Conservation (phyloP, 2,329 filamentous ascomycete species). For the Colletotrichum tamarilloi region DNA sequence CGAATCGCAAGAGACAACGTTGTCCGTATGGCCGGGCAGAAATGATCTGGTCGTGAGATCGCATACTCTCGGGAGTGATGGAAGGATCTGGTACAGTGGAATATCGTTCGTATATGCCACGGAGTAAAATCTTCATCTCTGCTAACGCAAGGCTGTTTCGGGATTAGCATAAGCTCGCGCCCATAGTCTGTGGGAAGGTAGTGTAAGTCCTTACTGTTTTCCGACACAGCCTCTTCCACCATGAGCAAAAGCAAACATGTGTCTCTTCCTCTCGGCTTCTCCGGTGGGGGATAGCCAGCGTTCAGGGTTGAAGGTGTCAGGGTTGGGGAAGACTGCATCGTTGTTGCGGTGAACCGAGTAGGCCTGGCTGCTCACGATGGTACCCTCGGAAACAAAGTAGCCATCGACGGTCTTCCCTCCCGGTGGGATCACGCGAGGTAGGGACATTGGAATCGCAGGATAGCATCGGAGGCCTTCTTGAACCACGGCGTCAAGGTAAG, state of each 20-base stretch:
- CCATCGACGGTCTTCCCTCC: constrained; percentile 67
- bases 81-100: not conserved
- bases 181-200: constrained; percentile 38
- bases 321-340: constrained; percentile 77
- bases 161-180: not conserved
- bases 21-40: constrained; percentile 23
- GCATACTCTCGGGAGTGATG: constrained; percentile 20
- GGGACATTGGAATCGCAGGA: constrained; percentile 73
- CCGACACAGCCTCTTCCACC: constrained; percentile 74
- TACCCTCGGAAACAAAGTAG: constrained; percentile 61
- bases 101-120: constrained; percentile 7
- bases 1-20: constrained; percentile 2
- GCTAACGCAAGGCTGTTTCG: constrained; percentile 10
- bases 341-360: constrained; percentile 70
- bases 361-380: constrained; percentile 70
- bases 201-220: constrained; percentile 67
- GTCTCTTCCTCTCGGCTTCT: constrained; percentile 73
- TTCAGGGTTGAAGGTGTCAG: constrained; percentile 82
- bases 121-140: constrained; percentile 19
- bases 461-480: constrained; percentile 71
- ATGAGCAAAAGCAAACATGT: constrained; percentile 74
- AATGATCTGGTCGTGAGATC: constrained; percentile 26
- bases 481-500: constrained; percentile 72
- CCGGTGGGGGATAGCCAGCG: constrained; percentile 83
- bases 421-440: constrained; percentile 66